A percentile compares a stretch with the other conserved stretches of the same genome.
Conservation (phyloP, 305 asterid species). For the Fraxinus platypoda region DNA sequence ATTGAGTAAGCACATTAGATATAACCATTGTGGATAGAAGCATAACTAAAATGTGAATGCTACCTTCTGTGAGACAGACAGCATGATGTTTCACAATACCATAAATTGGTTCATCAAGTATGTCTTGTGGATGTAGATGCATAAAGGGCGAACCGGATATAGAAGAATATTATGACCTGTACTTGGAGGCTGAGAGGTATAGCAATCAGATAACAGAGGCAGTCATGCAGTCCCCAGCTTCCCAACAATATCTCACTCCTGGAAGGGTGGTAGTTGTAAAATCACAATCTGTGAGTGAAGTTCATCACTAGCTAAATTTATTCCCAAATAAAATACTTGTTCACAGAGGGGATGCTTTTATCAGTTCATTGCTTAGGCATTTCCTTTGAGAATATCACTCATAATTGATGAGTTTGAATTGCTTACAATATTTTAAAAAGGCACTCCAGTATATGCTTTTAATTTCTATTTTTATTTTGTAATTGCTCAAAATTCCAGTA, state of each 20-base stretch:
- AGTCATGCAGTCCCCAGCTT: conserved; percentile 66
- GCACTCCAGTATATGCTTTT: background rate
- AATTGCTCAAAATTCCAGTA: background rate
- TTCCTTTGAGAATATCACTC: conserved; percentile 2
- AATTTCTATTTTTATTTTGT: background rate
- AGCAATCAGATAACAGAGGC: conserved; percentile 56
- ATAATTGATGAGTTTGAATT: conserved; percentile 13
- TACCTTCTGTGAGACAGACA: background rate
- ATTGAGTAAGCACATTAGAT: conserved; percentile 66
- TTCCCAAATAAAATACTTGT: conserved; percentile 18
- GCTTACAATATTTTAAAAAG: background rate
- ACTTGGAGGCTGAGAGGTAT: conserved; percentile 64
- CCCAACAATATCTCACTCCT: conserved; percentile 61
- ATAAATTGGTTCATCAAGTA: conserved; percentile 13
- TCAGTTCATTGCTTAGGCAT: conserved; percentile 1
- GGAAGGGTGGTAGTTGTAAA: conserved; percentile 94
- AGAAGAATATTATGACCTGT: conserved; percentile 85
- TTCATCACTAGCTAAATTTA: background rate
- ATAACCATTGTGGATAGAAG: conserved; percentile 12
- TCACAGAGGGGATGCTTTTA: conserved; percentile 16
- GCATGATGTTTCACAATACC: conserved; percentile 12
- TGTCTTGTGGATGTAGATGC: conserved; percentile 57
- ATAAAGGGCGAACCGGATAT: conserved; percentile 96
- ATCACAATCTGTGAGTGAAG: conserved; percentile 65
- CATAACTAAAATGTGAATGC: conserved; percentile 6